These are phyloP conservation scores for Fonsecaea multimorphosa DNA, from an alignment of 2,329 filamentous ascomycete genomes.

Conservation along the genomic window DNA sequence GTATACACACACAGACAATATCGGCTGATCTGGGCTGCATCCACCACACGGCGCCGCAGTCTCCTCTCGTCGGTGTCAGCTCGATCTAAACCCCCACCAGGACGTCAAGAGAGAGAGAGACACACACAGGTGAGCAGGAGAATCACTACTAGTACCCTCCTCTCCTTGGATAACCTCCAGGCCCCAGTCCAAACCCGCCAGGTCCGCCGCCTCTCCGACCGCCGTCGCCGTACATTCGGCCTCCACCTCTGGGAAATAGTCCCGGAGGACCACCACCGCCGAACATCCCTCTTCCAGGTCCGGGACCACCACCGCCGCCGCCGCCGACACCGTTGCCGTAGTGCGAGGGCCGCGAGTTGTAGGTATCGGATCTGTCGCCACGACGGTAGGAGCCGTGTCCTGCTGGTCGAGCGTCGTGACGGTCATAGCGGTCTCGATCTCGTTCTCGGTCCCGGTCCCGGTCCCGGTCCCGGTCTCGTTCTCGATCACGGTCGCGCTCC, in stretches of 20 bases:
- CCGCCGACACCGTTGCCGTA: slow-evolving; percentile 39
- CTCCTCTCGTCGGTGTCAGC: too few relatives aligned
- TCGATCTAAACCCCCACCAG: too few relatives aligned
- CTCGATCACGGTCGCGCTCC: slow-evolving; percentile 30
- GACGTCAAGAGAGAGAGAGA: not conserved
- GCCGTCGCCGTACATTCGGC: slow-evolving; percentile 39
- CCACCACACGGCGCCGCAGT: too few relatives aligned
- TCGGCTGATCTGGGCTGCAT: too few relatives aligned
- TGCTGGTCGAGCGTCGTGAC: slow-evolving; percentile 30
- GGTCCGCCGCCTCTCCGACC: slow-evolving; percentile 65
- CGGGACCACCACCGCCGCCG: too few relatives aligned
- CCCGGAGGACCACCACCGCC: slow-evolving; percentile 25
- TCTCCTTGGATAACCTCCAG: slow-evolving; percentile 24
- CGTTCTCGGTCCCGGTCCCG: slow-evolving; percentile 27
- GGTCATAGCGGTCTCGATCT: slow-evolving; percentile 33
- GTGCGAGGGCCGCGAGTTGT: slow-evolving; percentile 35
- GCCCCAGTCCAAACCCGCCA: slow-evolving; percentile 59
- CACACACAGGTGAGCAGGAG: too few relatives aligned
- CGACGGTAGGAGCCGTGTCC: slow-evolving; percentile 23
- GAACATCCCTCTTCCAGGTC: slow-evolving; percentile 22
- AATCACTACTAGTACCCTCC: slow-evolving; percentile 31
- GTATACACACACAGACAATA: too few relatives aligned
- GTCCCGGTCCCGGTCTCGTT: slow-evolving; percentile 28
- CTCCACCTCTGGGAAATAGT: slow-evolving; percentile 24
- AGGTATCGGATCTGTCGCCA: slow-evolving; percentile 20